Conservation (phyloP, 306 rosid species). For the Ammopiptanthus mongolicus region DNA sequence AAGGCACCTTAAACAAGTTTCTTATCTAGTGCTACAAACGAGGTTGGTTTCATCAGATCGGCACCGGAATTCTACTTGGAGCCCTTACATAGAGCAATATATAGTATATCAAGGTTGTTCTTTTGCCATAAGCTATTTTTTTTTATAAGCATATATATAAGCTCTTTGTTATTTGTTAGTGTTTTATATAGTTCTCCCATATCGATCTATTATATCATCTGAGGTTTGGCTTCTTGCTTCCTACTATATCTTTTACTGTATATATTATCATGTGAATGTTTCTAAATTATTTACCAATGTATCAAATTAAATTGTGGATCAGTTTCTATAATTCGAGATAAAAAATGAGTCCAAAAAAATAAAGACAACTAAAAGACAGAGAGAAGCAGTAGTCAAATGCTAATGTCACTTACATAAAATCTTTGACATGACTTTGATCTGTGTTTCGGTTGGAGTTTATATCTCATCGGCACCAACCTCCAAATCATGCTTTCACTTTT, state of each 20-base stretch:
- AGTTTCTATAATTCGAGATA: not conserved
- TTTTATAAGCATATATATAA: no score
- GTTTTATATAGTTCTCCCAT: not conserved
- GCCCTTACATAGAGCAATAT: not conserved
- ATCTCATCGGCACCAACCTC: slow-evolving; percentile 14
- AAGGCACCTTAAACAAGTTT: not conserved
- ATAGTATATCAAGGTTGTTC: slow-evolving; percentile 42
- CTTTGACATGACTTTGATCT: slow-evolving; percentile 37
- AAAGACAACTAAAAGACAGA: slow-evolving; percentile 31
- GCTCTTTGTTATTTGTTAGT: not conserved
- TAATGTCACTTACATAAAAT: slow-evolving; percentile 16
- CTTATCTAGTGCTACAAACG: slow-evolving; percentile 11
- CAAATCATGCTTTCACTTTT: slow-evolving; percentile 15
- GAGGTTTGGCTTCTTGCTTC: not conserved
- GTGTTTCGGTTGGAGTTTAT: slow-evolving; percentile 18
- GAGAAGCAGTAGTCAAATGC: slow-evolving; percentile 13
- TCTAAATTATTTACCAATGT: not conserved
- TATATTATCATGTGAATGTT: slow-evolving; percentile 1
- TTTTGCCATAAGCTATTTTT: not conserved
- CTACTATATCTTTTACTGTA: not conserved
- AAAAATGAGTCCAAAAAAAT: not conserved
- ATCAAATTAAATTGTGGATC: not conserved
- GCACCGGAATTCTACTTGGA: not conserved
- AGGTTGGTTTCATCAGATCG: slow-evolving; percentile 42
- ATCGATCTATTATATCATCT: not conserved